Evolutionary conservation across 495 filamentous ascomycete genomes (phyloP), one percentile per base, ranked within the genome.

Genomic region (Tuber melanosporum): DNA sequence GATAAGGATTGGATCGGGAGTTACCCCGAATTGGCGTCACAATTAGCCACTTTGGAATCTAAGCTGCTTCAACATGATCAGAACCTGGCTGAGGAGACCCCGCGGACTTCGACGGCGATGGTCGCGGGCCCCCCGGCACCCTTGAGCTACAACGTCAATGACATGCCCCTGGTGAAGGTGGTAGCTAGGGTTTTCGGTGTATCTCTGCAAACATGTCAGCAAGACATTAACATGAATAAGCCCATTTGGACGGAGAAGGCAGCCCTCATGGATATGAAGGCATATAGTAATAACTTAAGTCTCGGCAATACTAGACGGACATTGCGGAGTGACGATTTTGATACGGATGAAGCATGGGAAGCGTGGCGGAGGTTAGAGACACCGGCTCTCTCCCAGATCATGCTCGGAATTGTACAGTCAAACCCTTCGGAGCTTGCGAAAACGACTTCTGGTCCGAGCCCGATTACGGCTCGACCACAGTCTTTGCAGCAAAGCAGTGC

Each of bases 21-120:
- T 32, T 85, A 87, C 74, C 91, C 93, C 36, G 96, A 99, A 83
- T 88, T 99, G 74, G 90, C 91, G 79, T 89, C 86, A 78, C 89
- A 93, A 78, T 85, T 99, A 77, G 87, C 89, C 47, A 94, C 91
- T 7, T 86, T 99, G 77, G 96, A 99, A 84, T 94, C 89, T 80
- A 98, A 98, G 85, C 89, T 99, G 57, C 87, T 99, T 78, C 90
- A 91, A n/a, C 94, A 98, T 83, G 95, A 99, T 82, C 93, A 97
- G 84, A 94, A 97, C 83, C 87, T 99, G 42, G 88, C 87, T 36
- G 86, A 90, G 26, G 71, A 82, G 72, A 79, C 79, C 73, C 41
- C 86, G 84, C 73, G 71, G 45, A 74, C 78, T 43, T 79, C 87
- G 82, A 86, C 80, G 81, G 85, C 84, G 76, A 92, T 71, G 86